These are phyloP conservation scores for Gyrodon lividus DNA, from an alignment of 768 basidiomycete genomes.

Conservation along the genomic window DNA sequence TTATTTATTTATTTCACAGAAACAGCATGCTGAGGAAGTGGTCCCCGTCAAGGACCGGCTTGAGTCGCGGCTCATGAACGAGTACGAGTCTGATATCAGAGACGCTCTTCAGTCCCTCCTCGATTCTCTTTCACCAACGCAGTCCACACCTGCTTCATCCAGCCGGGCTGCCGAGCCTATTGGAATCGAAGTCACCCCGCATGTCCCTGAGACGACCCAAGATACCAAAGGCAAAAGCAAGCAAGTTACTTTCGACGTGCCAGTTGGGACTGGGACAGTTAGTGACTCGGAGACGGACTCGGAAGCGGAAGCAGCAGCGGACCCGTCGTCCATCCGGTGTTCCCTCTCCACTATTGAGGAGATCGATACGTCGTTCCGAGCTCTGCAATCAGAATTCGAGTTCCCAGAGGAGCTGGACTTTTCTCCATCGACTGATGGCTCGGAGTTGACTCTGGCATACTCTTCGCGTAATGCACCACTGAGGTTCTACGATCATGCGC, in stretches of 20 bases:
- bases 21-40: not conserved
- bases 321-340: not conserved
- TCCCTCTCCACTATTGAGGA: slow-evolving; percentile 40
- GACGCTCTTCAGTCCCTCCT: not conserved
- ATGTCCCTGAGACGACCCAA: not conserved
- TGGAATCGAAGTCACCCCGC: not conserved
- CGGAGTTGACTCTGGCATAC: slow-evolving; percentile 47
- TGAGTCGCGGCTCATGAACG: not conserved
- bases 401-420: slow-evolving; percentile 35
- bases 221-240: slow-evolving; percentile 42
- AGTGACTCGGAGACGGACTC: slow-evolving; percentile 4
- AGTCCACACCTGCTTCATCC: not conserved
- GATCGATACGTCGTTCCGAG: slow-evolving; percentile 42
- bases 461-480: slow-evolving; percentile 58
- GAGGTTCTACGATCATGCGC: slow-evolving; percentile 59
- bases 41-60: not conserved
- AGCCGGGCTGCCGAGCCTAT: not conserved
- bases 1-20: not conserved
- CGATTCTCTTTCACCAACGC: not conserved
- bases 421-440: slow-evolving; percentile 18
- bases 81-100: slow-evolving; percentile 3
- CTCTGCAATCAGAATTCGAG: slow-evolving; percentile 38
- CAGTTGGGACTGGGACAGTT: not conserved
- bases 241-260: slow-evolving; percentile 8
- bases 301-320: slow-evolving; percentile 13